Conservation (phyloP, 768 basidiomycete species). For the Rhodosporidiobolus sp. region DNA sequence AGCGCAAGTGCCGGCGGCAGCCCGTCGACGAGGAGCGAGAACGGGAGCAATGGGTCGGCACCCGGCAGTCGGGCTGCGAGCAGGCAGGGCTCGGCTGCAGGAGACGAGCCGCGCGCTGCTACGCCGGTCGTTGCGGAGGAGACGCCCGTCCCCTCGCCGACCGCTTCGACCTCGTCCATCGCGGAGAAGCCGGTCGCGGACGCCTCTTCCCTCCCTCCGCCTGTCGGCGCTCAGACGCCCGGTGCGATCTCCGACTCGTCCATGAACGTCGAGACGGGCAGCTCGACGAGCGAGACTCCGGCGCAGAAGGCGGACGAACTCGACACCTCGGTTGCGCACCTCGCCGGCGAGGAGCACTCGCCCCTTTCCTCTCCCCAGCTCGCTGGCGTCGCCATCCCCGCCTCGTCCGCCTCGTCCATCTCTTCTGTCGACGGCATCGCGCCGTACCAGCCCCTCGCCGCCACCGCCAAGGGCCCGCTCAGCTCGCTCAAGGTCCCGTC, state of each 20-base stretch:
- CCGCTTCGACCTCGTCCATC: background rate
- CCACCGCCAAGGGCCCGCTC: constrained; percentile 7
- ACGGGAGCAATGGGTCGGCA: background rate
- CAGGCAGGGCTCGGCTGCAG: background rate
- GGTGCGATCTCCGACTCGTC: constrained; percentile 29
- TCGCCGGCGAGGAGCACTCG: background rate
- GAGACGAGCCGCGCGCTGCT: background rate
- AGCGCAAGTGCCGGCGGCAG: constrained; percentile 13
- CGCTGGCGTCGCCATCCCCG: background rate
- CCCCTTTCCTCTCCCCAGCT: background rate
- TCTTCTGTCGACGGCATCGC: constrained; percentile 3
- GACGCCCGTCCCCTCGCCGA: constrained; percentile 4
- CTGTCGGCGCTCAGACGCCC: constrained; percentile 21
- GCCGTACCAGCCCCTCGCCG: background rate
- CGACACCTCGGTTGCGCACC: background rate
- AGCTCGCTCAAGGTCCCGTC: background rate
- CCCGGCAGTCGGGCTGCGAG: background rate
- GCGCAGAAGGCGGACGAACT: background rate
- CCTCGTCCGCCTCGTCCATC: background rate
- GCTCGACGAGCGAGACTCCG: constrained; percentile 19
- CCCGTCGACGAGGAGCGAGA: constrained; percentile 15
- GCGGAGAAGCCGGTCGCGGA: background rate
- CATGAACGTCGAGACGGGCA: constrained; percentile 34
- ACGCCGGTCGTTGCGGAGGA: background rate
- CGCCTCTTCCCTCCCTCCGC: background rate